phyloP scores from a whole-genome alignment of 2,329 filamentous ascomycete species.

The Alternaria rosae region DNA sequence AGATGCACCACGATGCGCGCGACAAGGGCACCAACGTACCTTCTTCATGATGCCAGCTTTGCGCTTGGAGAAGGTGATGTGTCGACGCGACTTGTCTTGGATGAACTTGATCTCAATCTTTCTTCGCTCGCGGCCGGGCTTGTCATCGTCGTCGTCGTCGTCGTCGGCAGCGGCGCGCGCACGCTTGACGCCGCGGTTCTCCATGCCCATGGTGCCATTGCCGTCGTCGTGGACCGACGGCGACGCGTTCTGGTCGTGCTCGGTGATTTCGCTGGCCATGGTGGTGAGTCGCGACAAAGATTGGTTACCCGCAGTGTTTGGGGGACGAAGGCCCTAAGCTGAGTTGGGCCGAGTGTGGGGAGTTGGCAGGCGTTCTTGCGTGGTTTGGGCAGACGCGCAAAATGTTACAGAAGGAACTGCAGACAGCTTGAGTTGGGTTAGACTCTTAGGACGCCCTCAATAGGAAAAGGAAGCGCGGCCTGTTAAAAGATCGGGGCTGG shows the following conservation, averaged over 20 bases:
- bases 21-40: constrained; percentile 66
- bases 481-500: constrained; percentile 44
- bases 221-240: constrained; percentile 60
- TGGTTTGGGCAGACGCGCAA: constrained; percentile 35
- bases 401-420: constrained; percentile 39
- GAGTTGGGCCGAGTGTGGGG: constrained; percentile 48
- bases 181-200: constrained; percentile 85
- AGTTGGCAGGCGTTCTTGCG: constrained; percentile 27
- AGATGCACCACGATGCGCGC: constrained; percentile 6
- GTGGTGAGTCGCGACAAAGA: constrained; percentile 32
- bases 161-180: constrained; percentile 83
- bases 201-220: constrained; percentile 60
- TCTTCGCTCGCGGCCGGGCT: constrained; percentile 94
- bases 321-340: constrained; percentile 49
- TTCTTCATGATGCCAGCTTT: constrained; percentile 99
- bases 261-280: constrained; percentile 59
- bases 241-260: constrained; percentile 60
- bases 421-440: constrained; percentile 39
- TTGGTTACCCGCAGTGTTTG: constrained; percentile 46
- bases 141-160: constrained; percentile 97
- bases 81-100: constrained; percentile 97
- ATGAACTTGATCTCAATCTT: constrained; percentile 99
- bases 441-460: constrained; percentile 44
- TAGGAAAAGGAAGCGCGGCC: constrained; percentile 42
- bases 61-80: constrained; percentile 99